Conservation (phyloP, 345 rosid species). For the Iberis pinnata region DNA sequence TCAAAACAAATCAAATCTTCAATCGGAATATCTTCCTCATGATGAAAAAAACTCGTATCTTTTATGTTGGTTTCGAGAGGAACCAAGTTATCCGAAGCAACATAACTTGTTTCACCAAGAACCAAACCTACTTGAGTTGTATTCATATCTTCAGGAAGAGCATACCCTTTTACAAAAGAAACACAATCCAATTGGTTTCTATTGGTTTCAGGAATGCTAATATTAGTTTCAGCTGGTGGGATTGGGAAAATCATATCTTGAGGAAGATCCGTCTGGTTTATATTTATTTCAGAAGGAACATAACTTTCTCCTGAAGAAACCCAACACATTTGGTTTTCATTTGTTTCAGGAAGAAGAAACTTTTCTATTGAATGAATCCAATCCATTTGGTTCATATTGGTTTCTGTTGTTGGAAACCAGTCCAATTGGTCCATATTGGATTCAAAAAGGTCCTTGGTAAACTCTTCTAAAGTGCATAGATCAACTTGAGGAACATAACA, state of each 20-base stretch:
- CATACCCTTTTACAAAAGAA: neutral
- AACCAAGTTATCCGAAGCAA: neutral
- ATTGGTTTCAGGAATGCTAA: no score
- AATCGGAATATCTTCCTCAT: neutral
- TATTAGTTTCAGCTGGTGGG: no score
- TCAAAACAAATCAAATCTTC: conserved; percentile 16
- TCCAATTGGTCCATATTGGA: neutral
- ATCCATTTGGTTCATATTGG: neutral
- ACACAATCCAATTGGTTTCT: neutral
- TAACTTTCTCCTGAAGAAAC: neutral
- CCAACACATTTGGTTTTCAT: neutral
- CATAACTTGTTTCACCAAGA: neutral
- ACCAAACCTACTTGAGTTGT: neutral
- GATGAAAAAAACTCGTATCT: neutral
- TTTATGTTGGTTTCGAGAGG: neutral
- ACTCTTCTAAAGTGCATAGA: no score
- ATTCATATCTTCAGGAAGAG: neutral
- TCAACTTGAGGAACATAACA: neutral
- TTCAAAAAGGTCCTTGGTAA: neutral
- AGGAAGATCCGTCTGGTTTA: no score
- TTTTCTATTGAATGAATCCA: neutral
- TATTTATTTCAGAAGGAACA: neutral
- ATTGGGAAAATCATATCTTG: no score
- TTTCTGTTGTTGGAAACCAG: neutral
- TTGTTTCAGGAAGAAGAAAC: neutral